phyloP scores from a whole-genome alignment of 2,329 filamentous ascomycete species.

The Fusarium sp. region DNA sequence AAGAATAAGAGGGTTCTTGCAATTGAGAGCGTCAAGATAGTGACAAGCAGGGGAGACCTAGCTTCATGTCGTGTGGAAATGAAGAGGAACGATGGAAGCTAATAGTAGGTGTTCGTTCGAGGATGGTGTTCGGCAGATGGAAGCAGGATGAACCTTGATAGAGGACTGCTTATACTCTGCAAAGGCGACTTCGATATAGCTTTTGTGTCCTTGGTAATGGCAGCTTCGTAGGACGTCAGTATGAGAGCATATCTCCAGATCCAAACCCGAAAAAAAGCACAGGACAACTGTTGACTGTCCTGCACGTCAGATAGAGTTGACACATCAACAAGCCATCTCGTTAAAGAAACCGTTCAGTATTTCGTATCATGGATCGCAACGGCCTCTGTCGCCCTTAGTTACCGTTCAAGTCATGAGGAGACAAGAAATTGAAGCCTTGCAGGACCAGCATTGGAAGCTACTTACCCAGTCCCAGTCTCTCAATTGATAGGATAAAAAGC shows the following conservation, averaged over 20 bases:
- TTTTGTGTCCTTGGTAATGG: conserved; percentile 4
- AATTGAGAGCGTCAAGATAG: conserved; percentile 4
- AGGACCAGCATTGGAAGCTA: conserved; percentile 20
- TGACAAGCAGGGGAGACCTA: conserved; percentile 45
- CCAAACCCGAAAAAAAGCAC: neutral
- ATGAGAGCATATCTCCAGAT: neutral
- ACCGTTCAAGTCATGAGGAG: neutral
- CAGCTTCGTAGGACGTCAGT: neutral
- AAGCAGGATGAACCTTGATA: neutral
- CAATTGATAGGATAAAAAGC: conserved; percentile 35
- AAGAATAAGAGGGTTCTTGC: conserved; percentile 7
- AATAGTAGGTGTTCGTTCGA: neutral
- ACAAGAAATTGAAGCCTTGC: conserved; percentile 6
- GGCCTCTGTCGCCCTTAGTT: neutral
- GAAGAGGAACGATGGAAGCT: neutral
- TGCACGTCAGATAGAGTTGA: conserved; percentile 28
- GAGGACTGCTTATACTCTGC: neutral
- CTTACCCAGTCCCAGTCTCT: conserved; percentile 24
- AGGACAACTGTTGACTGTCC: neutral
- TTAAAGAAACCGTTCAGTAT: neutral
- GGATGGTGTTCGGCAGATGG: neutral
- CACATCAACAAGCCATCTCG: conserved; percentile 11
- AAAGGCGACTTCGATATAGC: neutral
- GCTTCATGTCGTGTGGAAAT: conserved; percentile 21
- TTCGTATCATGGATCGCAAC: conserved; percentile 17